A percentile compares a stretch with the other conserved stretches of the same genome.
Conservation (phyloP, 2,329 filamentous ascomycete species). For the Phaeophleospora eucalypticola region DNA sequence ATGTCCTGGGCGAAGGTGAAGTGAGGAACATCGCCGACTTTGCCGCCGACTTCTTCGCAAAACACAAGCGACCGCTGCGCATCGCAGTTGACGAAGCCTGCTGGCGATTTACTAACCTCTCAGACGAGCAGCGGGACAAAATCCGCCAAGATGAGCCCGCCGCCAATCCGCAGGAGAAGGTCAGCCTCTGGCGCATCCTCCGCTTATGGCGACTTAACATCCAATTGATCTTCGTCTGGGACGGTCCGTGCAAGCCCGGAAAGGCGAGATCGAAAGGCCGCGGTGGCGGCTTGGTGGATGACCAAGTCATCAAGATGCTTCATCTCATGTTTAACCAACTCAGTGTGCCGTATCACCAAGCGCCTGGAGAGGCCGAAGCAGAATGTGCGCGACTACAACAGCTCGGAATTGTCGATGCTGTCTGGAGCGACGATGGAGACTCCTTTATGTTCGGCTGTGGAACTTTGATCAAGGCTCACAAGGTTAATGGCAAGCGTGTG, state of each 20-base stretch:
- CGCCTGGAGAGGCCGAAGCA: slow-evolving; percentile 45
- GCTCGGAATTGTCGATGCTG: slow-evolving; percentile 45
- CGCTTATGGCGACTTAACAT: slow-evolving; percentile 49
- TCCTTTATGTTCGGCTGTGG: slow-evolving; percentile 47
- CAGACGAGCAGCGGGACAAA: slow-evolving; percentile 25
- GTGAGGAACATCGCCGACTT: slow-evolving; percentile 35
- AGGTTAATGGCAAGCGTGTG: slow-evolving; percentile 36
- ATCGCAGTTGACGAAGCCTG: slow-evolving; percentile 44
- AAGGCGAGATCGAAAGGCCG: slow-evolving; percentile 16
- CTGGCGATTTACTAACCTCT: slow-evolving; percentile 44
- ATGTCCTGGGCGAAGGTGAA: slow-evolving; percentile 37
- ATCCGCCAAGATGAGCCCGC: slow-evolving; percentile 36
- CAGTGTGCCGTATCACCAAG: slow-evolving; percentile 41
- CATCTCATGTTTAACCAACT: slow-evolving; percentile 38
- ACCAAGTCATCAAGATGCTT: slow-evolving; percentile 32
- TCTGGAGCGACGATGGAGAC: slow-evolving; percentile 48
- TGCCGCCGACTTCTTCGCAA: slow-evolving; percentile 35
- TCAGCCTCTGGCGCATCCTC: slow-evolving; percentile 40
- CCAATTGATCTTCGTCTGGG: slow-evolving; percentile 53
- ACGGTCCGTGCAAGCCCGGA: slow-evolving; percentile 44
- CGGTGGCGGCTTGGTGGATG: slow-evolving; percentile 32
- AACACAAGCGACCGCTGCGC: slow-evolving; percentile 35
- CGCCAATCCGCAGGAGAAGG: slow-evolving; percentile 41
- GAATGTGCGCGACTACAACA: slow-evolving; percentile 46
- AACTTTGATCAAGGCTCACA: slow-evolving; percentile 36